Conservation (phyloP, 2,329 filamentous ascomycete species). For the Cercospora beticola region DNA sequence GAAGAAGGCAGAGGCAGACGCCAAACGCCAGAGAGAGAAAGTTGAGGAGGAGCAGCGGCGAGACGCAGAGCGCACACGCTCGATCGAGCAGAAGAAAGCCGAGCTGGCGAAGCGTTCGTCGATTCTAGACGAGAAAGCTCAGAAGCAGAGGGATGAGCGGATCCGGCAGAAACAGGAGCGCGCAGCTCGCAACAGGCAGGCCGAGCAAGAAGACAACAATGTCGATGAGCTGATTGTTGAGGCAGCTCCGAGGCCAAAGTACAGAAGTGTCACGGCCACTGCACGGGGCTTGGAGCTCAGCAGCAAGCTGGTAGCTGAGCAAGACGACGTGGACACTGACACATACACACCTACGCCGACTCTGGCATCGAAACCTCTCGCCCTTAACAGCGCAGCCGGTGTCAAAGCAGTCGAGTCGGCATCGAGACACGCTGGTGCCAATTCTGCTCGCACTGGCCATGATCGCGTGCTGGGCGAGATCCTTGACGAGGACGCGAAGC, state of each 20-base stretch:
- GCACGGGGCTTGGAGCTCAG: background rate
- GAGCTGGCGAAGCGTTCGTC: background rate
- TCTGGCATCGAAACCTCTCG: constrained; percentile 2
- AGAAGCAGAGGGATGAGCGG: constrained; percentile 11
- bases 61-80: background rate
- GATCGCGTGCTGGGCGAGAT: constrained; percentile 17
- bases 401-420: background rate
- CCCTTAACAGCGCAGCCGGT: constrained; percentile 19
- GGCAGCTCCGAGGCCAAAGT: background rate
- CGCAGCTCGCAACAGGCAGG: constrained; percentile 14
- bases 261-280: background rate
- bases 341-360: background rate
- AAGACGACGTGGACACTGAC: background rate
- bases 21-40: background rate
- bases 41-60: background rate
- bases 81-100: background rate
- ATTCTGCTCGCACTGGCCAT: background rate
- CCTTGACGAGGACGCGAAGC: constrained; percentile 14
- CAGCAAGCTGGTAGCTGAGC: background rate
- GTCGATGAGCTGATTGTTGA: constrained; percentile 6
- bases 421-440: background rate
- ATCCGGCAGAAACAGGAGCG: constrained; percentile 17
- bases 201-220: constrained; percentile 8
- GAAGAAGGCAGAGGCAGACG: constrained; percentile 5
- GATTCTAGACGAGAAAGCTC: constrained; percentile 6